These are phyloP conservation scores for Hypoxylon sp. DNA, from an alignment of 2,329 filamentous ascomycete species.

Conservation along the genomic window DNA sequence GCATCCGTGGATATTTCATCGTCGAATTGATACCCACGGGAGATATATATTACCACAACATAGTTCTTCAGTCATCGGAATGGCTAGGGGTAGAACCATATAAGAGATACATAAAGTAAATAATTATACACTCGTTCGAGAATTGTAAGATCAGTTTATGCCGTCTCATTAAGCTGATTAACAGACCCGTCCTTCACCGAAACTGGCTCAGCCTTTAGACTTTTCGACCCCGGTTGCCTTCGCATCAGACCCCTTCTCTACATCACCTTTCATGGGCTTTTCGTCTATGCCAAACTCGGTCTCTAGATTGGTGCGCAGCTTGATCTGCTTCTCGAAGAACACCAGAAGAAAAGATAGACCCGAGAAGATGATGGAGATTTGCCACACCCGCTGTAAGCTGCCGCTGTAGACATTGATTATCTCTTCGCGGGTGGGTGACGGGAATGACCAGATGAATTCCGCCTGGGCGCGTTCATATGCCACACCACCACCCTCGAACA, in stretches of 20 bases:
- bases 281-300: constrained; percentile 55
- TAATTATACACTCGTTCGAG: too few relatives aligned
- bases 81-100: too few relatives aligned
- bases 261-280: background rate
- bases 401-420: constrained; percentile 14
- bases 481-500: background rate
- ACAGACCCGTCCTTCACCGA: too few relatives aligned
- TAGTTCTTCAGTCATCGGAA: too few relatives aligned
- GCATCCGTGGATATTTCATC: too few relatives aligned
- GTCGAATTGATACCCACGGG: too few relatives aligned
- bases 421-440: background rate
- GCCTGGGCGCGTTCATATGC: constrained; percentile 11
- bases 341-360: constrained; percentile 53
- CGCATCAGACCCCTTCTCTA: background rate
- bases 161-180: too few relatives aligned
- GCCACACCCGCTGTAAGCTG: constrained; percentile 1
- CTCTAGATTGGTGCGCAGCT: constrained; percentile 55
- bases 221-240: too few relatives aligned
- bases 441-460: constrained; percentile 8
- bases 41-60: too few relatives aligned
- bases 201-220: too few relatives aligned
- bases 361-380: constrained; percentile 49
- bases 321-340: constrained; percentile 54
- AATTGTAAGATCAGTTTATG: too few relatives aligned
- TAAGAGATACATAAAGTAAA: too few relatives aligned